Evolutionary conservation across 768 basidiomycete genomes (phyloP).

Genomic region (Russula sp.): DNA sequence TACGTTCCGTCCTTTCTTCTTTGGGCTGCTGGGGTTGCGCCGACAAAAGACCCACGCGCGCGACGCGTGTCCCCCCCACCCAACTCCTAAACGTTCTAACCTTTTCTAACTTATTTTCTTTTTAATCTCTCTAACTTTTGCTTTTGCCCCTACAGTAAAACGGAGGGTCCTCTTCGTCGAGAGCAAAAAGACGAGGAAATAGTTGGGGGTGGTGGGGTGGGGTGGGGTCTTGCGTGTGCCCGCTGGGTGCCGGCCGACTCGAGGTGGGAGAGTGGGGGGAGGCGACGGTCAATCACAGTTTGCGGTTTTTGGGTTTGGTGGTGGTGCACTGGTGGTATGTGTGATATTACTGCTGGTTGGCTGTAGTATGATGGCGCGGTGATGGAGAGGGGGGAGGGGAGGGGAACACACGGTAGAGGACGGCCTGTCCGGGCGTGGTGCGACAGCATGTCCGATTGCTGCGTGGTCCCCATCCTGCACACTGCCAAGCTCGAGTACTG

Average conservation of each 20-base stretch:
- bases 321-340: background rate
- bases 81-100: too few species aligned
- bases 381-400: background rate
- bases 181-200: constrained; percentile 63
- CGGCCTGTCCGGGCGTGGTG: background rate
- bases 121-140: background rate
- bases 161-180: constrained; percentile 73
- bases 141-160: constrained; percentile 42
- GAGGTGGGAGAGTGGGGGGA: too few species aligned
- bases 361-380: background rate
- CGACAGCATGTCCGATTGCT: constrained; percentile 5
- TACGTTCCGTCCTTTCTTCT: constrained; percentile 34
- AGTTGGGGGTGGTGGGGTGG: background rate
- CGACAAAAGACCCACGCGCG: too few species aligned
- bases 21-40: background rate
- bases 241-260: too few species aligned
- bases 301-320: too few species aligned
- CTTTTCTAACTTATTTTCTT: background rate
- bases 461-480: background rate
- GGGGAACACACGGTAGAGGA: background rate
- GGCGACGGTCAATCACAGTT: too few species aligned
- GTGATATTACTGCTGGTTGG: too few species aligned
- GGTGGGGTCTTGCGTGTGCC: background rate
- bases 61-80: too few species aligned
- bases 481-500: background rate